These are phyloP conservation scores for Rhizopogon rudus DNA, from an alignment of 768 basidiomycete genomes.

Conservation along the genomic window DNA sequence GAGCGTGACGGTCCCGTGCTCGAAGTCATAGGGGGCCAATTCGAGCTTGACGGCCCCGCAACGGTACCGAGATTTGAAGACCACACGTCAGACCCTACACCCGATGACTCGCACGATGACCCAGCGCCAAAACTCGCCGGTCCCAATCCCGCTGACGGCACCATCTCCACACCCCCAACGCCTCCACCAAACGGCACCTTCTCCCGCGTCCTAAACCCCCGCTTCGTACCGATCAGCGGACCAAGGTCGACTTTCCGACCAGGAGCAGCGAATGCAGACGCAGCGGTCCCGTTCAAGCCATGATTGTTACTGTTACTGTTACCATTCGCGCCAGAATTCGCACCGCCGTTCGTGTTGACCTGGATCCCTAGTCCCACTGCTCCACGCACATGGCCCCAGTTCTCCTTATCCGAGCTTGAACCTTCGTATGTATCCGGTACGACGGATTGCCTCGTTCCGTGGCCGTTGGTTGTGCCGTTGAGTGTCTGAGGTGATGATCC, in stretches of 20 bases:
- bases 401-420: background rate
- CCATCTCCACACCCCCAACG: slow-evolving; percentile 59
- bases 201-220: slow-evolving; percentile 63
- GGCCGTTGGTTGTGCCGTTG: slow-evolving; percentile 1
- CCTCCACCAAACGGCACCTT: slow-evolving; percentile 53
- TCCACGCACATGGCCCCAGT: background rate
- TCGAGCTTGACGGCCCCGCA: background rate
- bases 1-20: background rate
- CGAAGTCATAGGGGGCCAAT: background rate
- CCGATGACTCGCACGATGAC: background rate
- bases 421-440: background rate
- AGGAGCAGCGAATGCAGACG: background rate
- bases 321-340: slow-evolving; percentile 14
- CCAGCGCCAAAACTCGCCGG: background rate
- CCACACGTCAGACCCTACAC: background rate
- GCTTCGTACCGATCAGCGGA: slow-evolving; percentile 53
- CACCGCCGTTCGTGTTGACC: background rate
- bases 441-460: background rate
- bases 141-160: slow-evolving; percentile 17
- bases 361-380: background rate
- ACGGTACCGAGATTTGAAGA: background rate
- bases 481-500: no score
- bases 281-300: background rate
- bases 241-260: slow-evolving; percentile 43
- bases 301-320: background rate